Evolutionary conservation across 257 asterid genomes (phyloP).

Genomic region (Solanum phureja): DNA sequence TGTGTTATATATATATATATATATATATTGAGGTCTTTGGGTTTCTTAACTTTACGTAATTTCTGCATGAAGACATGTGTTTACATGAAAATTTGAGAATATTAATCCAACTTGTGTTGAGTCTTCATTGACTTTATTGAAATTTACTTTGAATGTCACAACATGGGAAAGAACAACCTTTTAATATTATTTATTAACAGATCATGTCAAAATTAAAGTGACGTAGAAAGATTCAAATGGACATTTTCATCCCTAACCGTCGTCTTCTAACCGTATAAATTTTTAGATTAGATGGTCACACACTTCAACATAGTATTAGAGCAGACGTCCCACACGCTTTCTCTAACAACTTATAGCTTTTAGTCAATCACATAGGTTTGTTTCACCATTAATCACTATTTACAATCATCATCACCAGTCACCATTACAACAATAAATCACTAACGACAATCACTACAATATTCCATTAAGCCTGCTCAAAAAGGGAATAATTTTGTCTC

Average conservation of each 20-base stretch:
- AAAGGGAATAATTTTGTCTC: not conserved
- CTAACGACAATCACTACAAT: not conserved
- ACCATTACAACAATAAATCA: accelerated
- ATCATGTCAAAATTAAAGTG: not conserved
- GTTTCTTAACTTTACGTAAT: not conserved
- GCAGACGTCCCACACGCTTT: too few species aligned
- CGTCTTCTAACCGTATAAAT: accelerated
- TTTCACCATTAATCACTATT: not conserved
- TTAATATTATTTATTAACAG: not conserved
- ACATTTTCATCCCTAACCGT: not conserved
- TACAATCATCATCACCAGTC: not conserved
- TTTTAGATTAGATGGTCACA: too few species aligned
- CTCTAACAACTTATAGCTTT: too few species aligned
- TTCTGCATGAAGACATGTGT: not conserved
- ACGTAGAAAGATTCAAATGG: not conserved
- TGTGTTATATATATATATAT: not conserved
- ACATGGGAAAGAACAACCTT: not conserved
- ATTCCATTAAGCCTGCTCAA: not conserved
- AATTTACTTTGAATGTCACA: not conserved
- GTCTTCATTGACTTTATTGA: not conserved
- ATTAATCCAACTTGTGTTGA: not conserved
- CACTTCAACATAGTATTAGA: too few species aligned
- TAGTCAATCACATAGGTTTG: too few species aligned
- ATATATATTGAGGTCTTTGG: not conserved
- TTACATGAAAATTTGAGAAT: not conserved